Evolutionary conservation across 805 yeast species (phyloP).

Genomic region (Saccharomycopsis sp.): DNA sequence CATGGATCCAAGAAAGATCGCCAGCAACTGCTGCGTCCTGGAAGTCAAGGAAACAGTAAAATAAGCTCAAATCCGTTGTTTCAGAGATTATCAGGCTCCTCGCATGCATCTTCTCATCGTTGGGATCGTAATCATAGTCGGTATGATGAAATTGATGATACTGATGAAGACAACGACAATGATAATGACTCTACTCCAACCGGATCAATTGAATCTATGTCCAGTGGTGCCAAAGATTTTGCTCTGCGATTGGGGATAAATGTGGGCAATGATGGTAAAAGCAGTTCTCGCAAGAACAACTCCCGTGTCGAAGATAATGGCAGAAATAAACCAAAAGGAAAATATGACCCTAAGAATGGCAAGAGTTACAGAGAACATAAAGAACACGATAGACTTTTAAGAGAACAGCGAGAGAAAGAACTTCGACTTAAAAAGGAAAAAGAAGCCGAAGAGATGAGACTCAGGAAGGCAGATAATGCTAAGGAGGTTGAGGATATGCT

Average conservation of each 20-base stretch:
- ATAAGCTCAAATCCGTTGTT: background rate
- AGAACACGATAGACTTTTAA: background rate
- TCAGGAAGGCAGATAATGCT: background rate
- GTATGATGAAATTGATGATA: background rate
- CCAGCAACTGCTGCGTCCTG: background rate
- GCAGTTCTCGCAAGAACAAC: background rate
- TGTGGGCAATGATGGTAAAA: background rate
- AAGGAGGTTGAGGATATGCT: background rate
- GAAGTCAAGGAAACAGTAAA: background rate
- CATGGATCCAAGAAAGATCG: background rate
- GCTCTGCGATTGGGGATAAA: constrained; percentile 4
- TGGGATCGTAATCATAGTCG: background rate
- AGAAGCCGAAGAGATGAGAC: background rate
- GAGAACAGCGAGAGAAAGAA: background rate
- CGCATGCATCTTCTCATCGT: background rate
- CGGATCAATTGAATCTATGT: background rate
- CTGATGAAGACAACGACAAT: background rate
- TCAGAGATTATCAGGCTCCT: background rate
- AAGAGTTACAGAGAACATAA: background rate
- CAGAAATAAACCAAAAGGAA: background rate
- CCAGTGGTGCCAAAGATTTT: constrained; percentile 7
- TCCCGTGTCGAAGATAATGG: background rate
- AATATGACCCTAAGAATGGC: background rate
- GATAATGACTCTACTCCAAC: background rate
- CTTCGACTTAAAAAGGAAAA: background rate